Percentiles rank a stretch among this genome's conserved stretches.
Conservation (phyloP, 345 rosid genomes). For the Populus simonii region DNA sequence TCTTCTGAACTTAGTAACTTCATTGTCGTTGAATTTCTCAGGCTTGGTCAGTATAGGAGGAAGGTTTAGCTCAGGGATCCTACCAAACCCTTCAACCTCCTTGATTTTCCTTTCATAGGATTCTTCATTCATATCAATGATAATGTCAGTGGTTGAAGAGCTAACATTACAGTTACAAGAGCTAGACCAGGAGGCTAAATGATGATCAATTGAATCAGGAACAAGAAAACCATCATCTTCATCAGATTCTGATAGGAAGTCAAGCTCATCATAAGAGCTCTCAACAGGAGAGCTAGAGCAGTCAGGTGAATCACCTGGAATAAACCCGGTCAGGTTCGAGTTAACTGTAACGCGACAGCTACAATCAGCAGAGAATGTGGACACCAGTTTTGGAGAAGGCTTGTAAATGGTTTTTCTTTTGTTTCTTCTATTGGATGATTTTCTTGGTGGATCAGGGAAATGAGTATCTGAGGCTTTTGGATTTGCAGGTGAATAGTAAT, state of each 20-base stretch:
- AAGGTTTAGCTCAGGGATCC: slow-evolving; percentile 25
- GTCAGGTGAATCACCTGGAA: slow-evolving; percentile 24
- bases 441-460: slow-evolving; percentile 18
- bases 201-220: slow-evolving; percentile 14
- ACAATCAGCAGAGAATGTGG: slow-evolving; percentile 13
- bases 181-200: slow-evolving; percentile 12
- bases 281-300: slow-evolving; percentile 30
- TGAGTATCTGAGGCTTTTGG: slow-evolving; percentile 20
- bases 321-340: neutral
- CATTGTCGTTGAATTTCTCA: neutral
- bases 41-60: slow-evolving; percentile 18
- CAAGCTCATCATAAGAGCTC: slow-evolving; percentile 31
- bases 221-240: slow-evolving; percentile 20
- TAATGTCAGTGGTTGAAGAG: slow-evolving; percentile 41
- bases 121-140: slow-evolving; percentile 36
- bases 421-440: slow-evolving; percentile 11
- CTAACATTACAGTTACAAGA: slow-evolving; percentile 30
- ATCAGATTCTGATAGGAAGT: slow-evolving; percentile 25
- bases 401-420: slow-evolving; percentile 27
- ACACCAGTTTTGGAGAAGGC: slow-evolving; percentile 32
- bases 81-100: slow-evolving; percentile 16
- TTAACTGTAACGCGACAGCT: neutral
- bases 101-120: slow-evolving; percentile 8
- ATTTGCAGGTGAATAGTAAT: slow-evolving; percentile 13
- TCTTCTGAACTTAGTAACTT: slow-evolving; percentile 4